Evolutionary conservation across 2,329 filamentous ascomycete genomes (phyloP).

Genomic region (Sclerotinia subarctica): DNA sequence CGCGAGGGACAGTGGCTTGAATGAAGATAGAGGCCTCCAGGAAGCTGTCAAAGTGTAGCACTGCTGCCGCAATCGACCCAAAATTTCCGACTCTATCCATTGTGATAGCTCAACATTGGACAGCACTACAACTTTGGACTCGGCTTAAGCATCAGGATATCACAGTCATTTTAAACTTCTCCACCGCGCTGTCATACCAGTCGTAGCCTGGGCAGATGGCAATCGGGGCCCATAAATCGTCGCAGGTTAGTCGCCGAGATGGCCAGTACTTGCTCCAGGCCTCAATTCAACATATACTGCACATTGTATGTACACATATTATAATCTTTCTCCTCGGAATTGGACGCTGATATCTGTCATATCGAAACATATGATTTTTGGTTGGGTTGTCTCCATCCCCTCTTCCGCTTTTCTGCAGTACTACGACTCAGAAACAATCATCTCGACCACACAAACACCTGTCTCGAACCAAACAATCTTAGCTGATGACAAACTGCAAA

Average conservation of each 20-base stretch:
- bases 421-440: neutral
- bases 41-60: neutral
- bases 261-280: neutral
- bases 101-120: too few species aligned
- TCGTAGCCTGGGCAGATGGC: neutral
- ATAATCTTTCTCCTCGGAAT: neutral
- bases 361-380: neutral
- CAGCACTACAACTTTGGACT: neutral
- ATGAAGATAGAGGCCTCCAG: too few species aligned
- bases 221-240: too few species aligned
- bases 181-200: neutral
- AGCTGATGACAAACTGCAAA: neutral
- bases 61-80: neutral
- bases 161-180: neutral
- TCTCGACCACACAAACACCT: neutral
- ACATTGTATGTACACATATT: neutral
- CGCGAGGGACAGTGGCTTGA: neutral
- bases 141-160: neutral
- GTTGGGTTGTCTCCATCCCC: too few species aligned
- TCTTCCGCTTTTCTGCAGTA: neutral
- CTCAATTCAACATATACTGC: neutral
- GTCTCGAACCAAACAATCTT: neutral
- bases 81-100: too few species aligned
- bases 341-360: neutral
- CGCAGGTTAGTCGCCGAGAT: too few species aligned